Percentiles rank a stretch among this genome's conserved stretches.
phyloP scores from a whole-genome alignment of 2,329 filamentous ascomycete species.

The Aspergillus caelatus region DNA sequence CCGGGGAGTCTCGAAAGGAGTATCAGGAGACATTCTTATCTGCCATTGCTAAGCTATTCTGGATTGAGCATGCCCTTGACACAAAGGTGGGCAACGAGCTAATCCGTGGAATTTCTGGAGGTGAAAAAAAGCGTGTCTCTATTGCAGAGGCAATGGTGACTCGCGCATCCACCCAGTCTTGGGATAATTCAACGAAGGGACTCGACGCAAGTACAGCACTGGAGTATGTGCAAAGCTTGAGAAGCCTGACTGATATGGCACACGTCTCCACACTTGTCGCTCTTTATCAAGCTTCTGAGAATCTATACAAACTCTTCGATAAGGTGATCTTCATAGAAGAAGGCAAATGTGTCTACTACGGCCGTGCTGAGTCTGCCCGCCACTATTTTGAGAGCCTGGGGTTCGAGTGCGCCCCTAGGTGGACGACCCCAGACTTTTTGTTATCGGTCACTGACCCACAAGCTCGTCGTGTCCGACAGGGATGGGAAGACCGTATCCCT shows the following conservation, averaged over 20 bases:
- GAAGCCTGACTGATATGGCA: slow-evolving; percentile 82
- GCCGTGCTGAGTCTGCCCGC: slow-evolving; percentile 67
- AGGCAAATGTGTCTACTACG: slow-evolving; percentile 76
- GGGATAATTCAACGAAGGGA: slow-evolving; percentile 74
- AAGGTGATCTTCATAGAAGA: slow-evolving; percentile 81
- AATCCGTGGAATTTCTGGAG: slow-evolving; percentile 77
- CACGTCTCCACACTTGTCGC: slow-evolving; percentile 83
- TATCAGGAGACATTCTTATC: slow-evolving; percentile 77
- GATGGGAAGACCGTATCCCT: slow-evolving; percentile 56
- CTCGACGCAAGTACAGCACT: slow-evolving; percentile 70
- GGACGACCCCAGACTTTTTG: slow-evolving; percentile 80
- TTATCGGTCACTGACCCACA: slow-evolving; percentile 77
- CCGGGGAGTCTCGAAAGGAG: slow-evolving; percentile 69
- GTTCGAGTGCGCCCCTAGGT: slow-evolving; percentile 72
- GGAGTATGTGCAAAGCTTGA: slow-evolving; percentile 69
- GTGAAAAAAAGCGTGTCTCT: slow-evolving; percentile 77
- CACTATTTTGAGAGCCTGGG: slow-evolving; percentile 77
- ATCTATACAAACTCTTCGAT: slow-evolving; percentile 77
- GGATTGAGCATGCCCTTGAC: slow-evolving; percentile 83
- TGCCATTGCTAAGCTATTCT: slow-evolving; percentile 85
- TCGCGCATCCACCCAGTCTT: slow-evolving; percentile 70
- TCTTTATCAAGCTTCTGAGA: slow-evolving; percentile 82
- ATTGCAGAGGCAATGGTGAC: slow-evolving; percentile 84
- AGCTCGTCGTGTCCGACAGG: slow-evolving; percentile 31
- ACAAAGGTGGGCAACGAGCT: slow-evolving; percentile 85